These are phyloP conservation scores for Knufia fluminis DNA, from an alignment of 2,329 filamentous ascomycete species.

Conservation along the genomic window DNA sequence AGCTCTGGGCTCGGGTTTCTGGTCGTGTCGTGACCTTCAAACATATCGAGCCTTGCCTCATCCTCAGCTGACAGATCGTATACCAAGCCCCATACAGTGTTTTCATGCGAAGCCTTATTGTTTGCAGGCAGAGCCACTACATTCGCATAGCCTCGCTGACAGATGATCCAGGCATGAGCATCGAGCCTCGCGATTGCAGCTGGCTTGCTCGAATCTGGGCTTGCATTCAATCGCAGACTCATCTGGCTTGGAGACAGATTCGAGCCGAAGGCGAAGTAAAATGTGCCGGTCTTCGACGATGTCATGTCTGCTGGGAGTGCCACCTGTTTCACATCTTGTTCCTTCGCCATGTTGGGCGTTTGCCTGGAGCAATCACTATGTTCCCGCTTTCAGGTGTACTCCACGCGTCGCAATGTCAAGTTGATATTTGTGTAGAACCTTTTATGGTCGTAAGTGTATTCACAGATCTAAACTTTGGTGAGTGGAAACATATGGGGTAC, in stretches of 20 bases:
- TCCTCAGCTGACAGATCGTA: constrained; percentile 32
- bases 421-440: too few relatives aligned
- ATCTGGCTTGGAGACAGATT: constrained; percentile 37
- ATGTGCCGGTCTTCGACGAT: constrained; percentile 20
- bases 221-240: constrained; percentile 28
- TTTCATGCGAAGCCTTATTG: constrained; percentile 8
- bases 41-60: constrained; percentile 31
- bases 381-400: not conserved
- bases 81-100: constrained; percentile 32
- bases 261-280: constrained; percentile 38
- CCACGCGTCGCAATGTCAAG: too few relatives aligned
- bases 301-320: constrained; percentile 7
- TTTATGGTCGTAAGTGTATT: too few relatives aligned
- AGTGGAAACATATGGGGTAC: too few relatives aligned
- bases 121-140: constrained; percentile 26
- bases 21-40: constrained; percentile 19
- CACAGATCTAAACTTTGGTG: too few relatives aligned
- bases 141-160: constrained; percentile 34
- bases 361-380: not conserved
- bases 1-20: constrained; percentile 15
- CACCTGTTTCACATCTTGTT: not conserved
- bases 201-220: constrained; percentile 29
- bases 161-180: constrained; percentile 34
- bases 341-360: not conserved
- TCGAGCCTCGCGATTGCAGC: constrained; percentile 33